Evolutionary conservation across 805 yeast genomes (phyloP).

Genomic region (Wickerhamomyces tratensis): DNA sequence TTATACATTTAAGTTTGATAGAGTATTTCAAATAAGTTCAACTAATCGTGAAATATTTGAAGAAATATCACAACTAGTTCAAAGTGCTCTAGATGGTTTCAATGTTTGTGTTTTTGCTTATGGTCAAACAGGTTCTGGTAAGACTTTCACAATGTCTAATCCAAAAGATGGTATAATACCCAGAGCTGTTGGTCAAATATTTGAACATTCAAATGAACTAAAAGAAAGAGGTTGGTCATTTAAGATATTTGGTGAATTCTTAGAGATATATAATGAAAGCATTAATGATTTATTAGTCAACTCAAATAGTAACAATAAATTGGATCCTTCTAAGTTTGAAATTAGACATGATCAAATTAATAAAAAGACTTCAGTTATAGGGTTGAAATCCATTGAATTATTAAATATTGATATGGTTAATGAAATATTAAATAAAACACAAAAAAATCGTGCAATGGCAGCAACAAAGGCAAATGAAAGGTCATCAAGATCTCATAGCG

Average conservation of each 20-base stretch:
- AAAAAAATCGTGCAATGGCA: slow-evolving; percentile 62
- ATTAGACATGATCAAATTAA: slow-evolving; percentile 56
- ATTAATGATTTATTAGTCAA: slow-evolving; percentile 54
- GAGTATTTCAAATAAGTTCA: slow-evolving; percentile 49
- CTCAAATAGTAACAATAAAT: slow-evolving; percentile 3
- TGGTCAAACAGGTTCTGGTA: slow-evolving; percentile 96
- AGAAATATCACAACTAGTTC: slow-evolving; percentile 80
- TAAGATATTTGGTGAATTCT: slow-evolving; percentile 57
- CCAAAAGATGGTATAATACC: slow-evolving; percentile 74
- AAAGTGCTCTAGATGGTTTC: slow-evolving; percentile 78
- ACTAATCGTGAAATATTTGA: slow-evolving; percentile 62
- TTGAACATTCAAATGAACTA: slow-evolving; percentile 39
- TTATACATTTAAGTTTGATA: slow-evolving; percentile 60
- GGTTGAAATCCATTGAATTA: slow-evolving; percentile 41
- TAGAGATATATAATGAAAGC: slow-evolving; percentile 84
- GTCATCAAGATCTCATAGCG: slow-evolving; percentile 88
- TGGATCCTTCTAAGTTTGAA: slow-evolving; percentile 38
- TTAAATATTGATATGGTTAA: slow-evolving; percentile 38
- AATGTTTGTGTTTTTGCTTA: slow-evolving; percentile 93
- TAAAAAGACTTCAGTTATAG: slow-evolving; percentile 51
- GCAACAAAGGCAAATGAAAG: slow-evolving; percentile 72
- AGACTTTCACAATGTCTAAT: slow-evolving; percentile 82
- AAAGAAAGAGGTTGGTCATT: slow-evolving; percentile 55
- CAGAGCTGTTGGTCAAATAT: slow-evolving; percentile 61
- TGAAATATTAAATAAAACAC: slow-evolving; percentile 42